A percentile compares a stretch with the other conserved stretches of the same genome.
These are phyloP conservation scores for Turnera subulata DNA, from an alignment of 345 rosid genomes.

Conservation along the genomic window DNA sequence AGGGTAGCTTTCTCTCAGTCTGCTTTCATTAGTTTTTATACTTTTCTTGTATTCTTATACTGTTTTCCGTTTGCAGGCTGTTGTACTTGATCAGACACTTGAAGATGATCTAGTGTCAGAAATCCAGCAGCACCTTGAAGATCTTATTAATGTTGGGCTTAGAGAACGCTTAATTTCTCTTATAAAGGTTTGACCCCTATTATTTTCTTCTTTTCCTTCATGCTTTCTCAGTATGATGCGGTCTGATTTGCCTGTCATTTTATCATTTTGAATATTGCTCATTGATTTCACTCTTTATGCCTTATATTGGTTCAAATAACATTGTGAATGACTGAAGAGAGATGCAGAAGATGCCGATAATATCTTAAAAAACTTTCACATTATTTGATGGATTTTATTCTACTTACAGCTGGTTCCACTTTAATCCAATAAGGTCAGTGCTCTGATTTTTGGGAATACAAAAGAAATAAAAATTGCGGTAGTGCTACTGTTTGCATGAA, in stretches of 20 bases:
- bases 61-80: constrained; percentile 53
- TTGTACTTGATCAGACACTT: constrained; percentile 79
- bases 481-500: too few relatives aligned
- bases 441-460: too few relatives aligned
- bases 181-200: constrained; percentile 51
- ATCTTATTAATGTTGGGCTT: constrained; percentile 66
- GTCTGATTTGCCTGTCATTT: not conserved
- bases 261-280: too few relatives aligned
- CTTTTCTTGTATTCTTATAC: constrained; percentile 8
- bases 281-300: too few relatives aligned
- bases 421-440: too few relatives aligned
- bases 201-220: not conserved
- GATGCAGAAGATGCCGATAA: too few relatives aligned
- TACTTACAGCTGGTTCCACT: too few relatives aligned
- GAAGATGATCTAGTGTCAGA: constrained; percentile 71
- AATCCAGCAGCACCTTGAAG: constrained; percentile 72
- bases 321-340: too few relatives aligned
- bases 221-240: not conserved
- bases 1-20: constrained; percentile 45
- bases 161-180: constrained; percentile 72
- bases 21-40: constrained; percentile 10
- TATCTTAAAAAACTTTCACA: too few relatives aligned
- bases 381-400: too few relatives aligned
- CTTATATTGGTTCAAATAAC: too few relatives aligned
- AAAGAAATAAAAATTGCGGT: too few relatives aligned